A percentile compares a stretch with the other conserved stretches of the same genome.
Evolutionary conservation across 306 rosid species (phyloP).

Genomic region (Inga laurina): DNA sequence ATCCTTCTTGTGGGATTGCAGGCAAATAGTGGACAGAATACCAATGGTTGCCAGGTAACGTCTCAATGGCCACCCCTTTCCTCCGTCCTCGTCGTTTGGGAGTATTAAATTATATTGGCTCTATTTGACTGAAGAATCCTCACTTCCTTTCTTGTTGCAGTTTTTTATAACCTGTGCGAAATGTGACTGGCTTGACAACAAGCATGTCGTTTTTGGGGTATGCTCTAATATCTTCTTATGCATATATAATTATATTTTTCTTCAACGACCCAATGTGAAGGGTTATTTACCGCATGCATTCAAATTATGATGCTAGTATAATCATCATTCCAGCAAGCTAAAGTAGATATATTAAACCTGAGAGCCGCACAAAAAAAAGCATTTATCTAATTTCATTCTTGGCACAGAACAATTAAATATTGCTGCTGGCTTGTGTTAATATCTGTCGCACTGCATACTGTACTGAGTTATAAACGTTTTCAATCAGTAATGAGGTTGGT

Average conservation of each 20-base stretch:
- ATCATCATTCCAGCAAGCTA: neutral
- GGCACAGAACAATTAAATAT: neutral
- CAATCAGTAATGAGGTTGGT: neutral
- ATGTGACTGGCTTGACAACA: constrained; percentile 99
- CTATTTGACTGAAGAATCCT: constrained; percentile 33
- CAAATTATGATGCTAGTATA: constrained; percentile 2
- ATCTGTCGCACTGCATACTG: neutral
- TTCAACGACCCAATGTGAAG: neutral
- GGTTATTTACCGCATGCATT: constrained; percentile 6
- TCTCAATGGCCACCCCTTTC: constrained; percentile 8
- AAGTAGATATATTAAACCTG: neutral
- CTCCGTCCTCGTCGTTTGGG: neutral
- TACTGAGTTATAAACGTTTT: neutral
- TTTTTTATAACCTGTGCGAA: constrained; percentile 92
- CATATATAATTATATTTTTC: constrained; percentile 3
- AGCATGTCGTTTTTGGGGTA: constrained; percentile 99
- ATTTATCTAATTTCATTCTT: constrained; percentile 10
- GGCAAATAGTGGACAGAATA: constrained; percentile 91
- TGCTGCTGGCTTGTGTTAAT: neutral
- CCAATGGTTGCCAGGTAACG: constrained; percentile 92
- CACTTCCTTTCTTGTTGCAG: constrained; percentile 46
- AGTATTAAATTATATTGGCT: constrained; percentile 4
- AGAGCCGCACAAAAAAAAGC: constrained; percentile 17
- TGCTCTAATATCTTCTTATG: constrained; percentile 25
- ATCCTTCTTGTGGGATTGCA: constrained; percentile 41